These are phyloP conservation scores for Scytalidium sp. DNA, from an alignment of 2,329 filamentous ascomycete species.

Conservation along the genomic window DNA sequence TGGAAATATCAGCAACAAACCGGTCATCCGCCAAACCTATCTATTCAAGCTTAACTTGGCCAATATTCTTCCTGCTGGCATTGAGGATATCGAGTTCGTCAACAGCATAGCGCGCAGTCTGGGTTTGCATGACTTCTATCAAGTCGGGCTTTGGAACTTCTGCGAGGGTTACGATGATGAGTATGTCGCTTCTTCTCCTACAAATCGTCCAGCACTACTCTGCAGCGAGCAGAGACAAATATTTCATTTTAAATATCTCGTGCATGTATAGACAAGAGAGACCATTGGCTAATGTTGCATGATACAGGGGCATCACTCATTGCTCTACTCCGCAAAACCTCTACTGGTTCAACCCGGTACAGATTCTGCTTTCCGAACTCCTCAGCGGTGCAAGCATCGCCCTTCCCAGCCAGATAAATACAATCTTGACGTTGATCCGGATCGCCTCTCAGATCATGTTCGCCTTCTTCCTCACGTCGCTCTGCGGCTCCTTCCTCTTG, in stretches of 20 bases:
- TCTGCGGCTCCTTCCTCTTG: conserved; percentile 68
- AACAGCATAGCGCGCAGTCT: conserved; percentile 85
- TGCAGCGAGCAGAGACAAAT: conserved; percentile 37
- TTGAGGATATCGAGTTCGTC: conserved; percentile 64
- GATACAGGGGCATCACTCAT: conserved; percentile 62
- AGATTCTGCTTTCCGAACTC: conserved; percentile 76
- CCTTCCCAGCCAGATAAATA: conserved; percentile 69
- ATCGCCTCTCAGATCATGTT: conserved; percentile 85
- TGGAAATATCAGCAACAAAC: conserved; percentile 64
- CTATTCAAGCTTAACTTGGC: conserved; percentile 83
- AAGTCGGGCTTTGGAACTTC: conserved; percentile 87
- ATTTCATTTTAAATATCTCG: no score
- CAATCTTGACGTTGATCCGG: conserved; percentile 71
- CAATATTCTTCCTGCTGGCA: conserved; percentile 52
- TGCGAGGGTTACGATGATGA: conserved; percentile 80
- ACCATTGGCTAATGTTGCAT: conserved; percentile 16
- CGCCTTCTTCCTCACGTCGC: conserved; percentile 73
- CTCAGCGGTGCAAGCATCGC: conserved; percentile 80
- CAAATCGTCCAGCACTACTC: background rate
- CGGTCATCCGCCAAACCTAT: conserved; percentile 67
- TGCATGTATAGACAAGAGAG: conserved; percentile 57
- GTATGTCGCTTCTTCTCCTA: conserved; percentile 31
- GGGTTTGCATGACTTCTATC: conserved; percentile 91
- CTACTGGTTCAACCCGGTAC: conserved; percentile 90
- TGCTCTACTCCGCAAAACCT: conserved; percentile 69